phyloP scores from a whole-genome alignment of 768 basidiomycete species.

The Amanita exitialis region DNA sequence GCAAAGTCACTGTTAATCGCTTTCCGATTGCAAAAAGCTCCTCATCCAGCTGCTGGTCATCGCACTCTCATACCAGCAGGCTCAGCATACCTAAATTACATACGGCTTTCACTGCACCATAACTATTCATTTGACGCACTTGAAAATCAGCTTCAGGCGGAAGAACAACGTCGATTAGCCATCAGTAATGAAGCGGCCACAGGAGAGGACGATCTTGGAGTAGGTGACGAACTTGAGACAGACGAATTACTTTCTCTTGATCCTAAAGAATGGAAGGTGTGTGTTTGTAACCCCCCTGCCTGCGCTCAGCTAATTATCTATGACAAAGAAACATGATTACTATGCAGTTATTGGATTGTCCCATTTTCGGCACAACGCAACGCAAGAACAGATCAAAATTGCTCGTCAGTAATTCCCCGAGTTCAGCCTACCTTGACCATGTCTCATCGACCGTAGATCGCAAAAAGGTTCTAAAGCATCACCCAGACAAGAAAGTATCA shows the following conservation, averaged over 20 bases:
- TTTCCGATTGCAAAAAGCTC: slow-evolving; percentile 12
- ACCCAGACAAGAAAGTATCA: slow-evolving; percentile 88
- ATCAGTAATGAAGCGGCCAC: slow-evolving; percentile 33
- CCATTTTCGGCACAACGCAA: slow-evolving; percentile 79
- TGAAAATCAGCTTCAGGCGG: slow-evolving; percentile 49
- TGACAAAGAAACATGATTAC: slow-evolving; percentile 86
- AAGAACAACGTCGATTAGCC: slow-evolving; percentile 34
- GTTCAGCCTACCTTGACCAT: background rate
- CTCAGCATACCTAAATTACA: slow-evolving; percentile 76
- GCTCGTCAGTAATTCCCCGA: slow-evolving; percentile 60
- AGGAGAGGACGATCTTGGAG: slow-evolving; percentile 80
- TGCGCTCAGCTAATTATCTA: background rate
- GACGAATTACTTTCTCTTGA: slow-evolving; percentile 64
- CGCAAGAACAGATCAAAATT: slow-evolving; percentile 87
- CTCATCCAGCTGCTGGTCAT: slow-evolving; percentile 29
- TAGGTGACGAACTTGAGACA: slow-evolving; percentile 84
- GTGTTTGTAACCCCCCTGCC: background rate
- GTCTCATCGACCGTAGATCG: slow-evolving; percentile 51
- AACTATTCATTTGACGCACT: slow-evolving; percentile 76
- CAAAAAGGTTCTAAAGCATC: slow-evolving; percentile 98
- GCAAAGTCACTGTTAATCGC: background rate
- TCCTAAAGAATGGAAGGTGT: slow-evolving; percentile 97
- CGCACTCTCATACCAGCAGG: slow-evolving; percentile 72
- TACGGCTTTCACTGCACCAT: slow-evolving; percentile 65
- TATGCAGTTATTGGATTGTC: slow-evolving; percentile 95